A percentile compares a stretch with the other conserved stretches of the same genome.
These are phyloP conservation scores for Hypomontagnella submonticulosa DNA, from an alignment of 495 filamentous ascomycete genomes.

Conservation along the genomic window DNA sequence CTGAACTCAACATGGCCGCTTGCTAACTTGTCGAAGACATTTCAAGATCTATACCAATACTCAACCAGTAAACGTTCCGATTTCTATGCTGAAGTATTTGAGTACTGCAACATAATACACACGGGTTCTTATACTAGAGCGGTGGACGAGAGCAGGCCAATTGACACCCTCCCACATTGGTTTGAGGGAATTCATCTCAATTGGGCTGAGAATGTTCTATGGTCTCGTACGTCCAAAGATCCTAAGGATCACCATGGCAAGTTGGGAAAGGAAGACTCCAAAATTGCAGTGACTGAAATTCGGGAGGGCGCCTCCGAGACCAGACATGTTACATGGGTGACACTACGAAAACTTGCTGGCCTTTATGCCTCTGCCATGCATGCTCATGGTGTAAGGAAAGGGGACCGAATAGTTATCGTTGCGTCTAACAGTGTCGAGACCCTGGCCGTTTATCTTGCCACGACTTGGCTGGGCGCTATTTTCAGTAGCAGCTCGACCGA, in stretches of 20 bases:
- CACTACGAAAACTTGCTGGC: slow-evolving; percentile 67
- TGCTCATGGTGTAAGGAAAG: slow-evolving; percentile 69
- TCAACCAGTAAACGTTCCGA: slow-evolving; percentile 68
- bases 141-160: slow-evolving; percentile 73
- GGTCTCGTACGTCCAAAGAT: slow-evolving; percentile 50
- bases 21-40: slow-evolving; percentile 57
- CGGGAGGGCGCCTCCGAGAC: slow-evolving; percentile 72
- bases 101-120: slow-evolving; percentile 68
- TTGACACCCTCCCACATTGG: slow-evolving; percentile 76
- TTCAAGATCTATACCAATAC: slow-evolving; percentile 71
- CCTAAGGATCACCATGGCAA: slow-evolving; percentile 51
- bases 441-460: slow-evolving; percentile 70
- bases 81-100: slow-evolving; percentile 75
- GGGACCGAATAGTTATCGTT: slow-evolving; percentile 78
- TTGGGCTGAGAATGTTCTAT: slow-evolving; percentile 73
- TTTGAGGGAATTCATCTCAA: slow-evolving; percentile 72
- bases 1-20: not conserved
- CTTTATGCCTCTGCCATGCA: slow-evolving; percentile 70
- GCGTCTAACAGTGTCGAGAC: slow-evolving; percentile 80
- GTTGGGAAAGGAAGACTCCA: slow-evolving; percentile 72
- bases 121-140: slow-evolving; percentile 66
- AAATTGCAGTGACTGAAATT: slow-evolving; percentile 75
- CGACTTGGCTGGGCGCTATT: slow-evolving; percentile 72
- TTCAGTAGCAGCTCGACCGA: slow-evolving; percentile 80
- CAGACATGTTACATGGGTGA: slow-evolving; percentile 69